Evolutionary conservation across 2,329 filamentous ascomycete species (phyloP).

Genomic region (Periconia sp.): DNA sequence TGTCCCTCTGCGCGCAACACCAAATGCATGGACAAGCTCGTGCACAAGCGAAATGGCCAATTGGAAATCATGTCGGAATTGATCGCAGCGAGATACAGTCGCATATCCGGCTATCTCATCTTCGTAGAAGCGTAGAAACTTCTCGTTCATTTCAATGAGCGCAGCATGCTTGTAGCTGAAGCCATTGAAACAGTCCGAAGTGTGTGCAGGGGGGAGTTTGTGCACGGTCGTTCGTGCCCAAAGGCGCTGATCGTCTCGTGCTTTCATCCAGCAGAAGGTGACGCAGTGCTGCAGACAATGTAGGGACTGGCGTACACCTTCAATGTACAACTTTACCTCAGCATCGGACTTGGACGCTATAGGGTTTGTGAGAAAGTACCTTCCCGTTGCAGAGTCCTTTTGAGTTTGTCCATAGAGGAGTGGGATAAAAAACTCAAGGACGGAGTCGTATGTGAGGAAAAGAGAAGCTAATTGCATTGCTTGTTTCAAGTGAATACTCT

Average conservation of each 20-base stretch:
- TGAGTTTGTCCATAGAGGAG: constrained; percentile 31
- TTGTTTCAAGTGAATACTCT: constrained; percentile 21
- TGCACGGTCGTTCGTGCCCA: constrained; percentile 29
- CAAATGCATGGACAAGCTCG: constrained; percentile 43
- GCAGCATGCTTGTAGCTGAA: constrained; percentile 21
- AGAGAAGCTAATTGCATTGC: constrained; percentile 40
- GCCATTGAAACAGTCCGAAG: constrained; percentile 11
- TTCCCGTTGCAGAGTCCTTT: constrained; percentile 8
- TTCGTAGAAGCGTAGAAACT: constrained; percentile 24
- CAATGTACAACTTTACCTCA: constrained; percentile 17
- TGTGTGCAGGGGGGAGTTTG: constrained; percentile 10
- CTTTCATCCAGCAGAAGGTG: constrained; percentile 21
- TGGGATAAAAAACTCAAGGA: constrained; percentile 39
- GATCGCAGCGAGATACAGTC: constrained; percentile 28
- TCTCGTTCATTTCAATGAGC: constrained; percentile 30
- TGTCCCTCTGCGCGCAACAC: constrained; percentile 37
- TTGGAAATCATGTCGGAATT: constrained; percentile 43
- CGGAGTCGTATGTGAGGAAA: constrained; percentile 33
- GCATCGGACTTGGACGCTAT: constrained; percentile 13
- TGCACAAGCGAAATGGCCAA: constrained; percentile 39
- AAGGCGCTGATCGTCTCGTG: constrained; percentile 14
- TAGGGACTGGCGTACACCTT: constrained; percentile 28
- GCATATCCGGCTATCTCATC: constrained; percentile 23
- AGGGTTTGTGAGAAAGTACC: constrained; percentile 30
- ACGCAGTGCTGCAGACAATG: constrained; percentile 33